These are phyloP conservation scores for Leishmania aethiopica DNA, from an alignment of 208 protist species.

Conservation along the genomic window DNA sequence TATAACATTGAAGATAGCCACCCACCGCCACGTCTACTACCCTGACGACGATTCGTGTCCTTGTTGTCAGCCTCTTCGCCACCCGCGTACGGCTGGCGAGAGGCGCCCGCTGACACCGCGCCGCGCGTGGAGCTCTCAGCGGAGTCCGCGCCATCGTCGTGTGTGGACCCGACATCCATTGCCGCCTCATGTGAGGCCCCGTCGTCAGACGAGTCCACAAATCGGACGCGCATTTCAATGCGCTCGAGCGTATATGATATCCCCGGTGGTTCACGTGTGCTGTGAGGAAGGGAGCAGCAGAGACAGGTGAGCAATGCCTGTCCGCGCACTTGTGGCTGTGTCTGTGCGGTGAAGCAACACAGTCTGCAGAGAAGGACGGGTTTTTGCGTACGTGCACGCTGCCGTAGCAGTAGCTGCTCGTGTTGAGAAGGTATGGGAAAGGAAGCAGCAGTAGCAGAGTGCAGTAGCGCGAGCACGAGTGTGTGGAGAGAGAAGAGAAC, in stretches of 20 bases:
- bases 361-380: not conserved
- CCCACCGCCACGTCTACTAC: not conserved
- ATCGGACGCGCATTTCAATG: slow-evolving; percentile 45
- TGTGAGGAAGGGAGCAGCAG: not conserved
- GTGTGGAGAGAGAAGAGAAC: not conserved
- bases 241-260: slow-evolving; percentile 12
- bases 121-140: slow-evolving; percentile 3
- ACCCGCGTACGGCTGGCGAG: slow-evolving; percentile 17
- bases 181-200: slow-evolving; percentile 50
- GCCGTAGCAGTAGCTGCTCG: not conserved
- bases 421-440: not conserved
- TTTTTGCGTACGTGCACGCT: not conserved
- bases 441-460: slow-evolving; percentile 1
- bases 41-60: not conserved
- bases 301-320: not conserved
- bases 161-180: slow-evolving; percentile 32
- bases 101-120: not conserved
- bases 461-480: not conserved
- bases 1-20: slow-evolving; percentile 23
- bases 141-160: slow-evolving; percentile 14
- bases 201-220: slow-evolving; percentile 79
- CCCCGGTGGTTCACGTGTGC: not conserved
- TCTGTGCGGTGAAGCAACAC: not conserved
- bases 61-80: slow-evolving; percentile 14
- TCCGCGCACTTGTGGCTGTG: not conserved